Conservation (phyloP, 768 basidiomycete species). For the Gloeopeniophorella convolvens region DNA sequence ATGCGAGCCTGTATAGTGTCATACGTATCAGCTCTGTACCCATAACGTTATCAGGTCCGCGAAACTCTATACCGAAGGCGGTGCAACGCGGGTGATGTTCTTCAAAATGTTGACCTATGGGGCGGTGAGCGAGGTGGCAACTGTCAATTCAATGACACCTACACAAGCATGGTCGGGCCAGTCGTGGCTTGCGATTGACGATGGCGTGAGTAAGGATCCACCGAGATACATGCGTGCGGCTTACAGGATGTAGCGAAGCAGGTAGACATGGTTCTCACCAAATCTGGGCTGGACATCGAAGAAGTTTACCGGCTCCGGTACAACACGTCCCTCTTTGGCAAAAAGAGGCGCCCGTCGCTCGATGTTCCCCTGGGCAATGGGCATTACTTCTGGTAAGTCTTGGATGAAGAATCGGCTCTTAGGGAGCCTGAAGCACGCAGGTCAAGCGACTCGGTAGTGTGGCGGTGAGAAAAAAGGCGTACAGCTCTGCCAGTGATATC, state of each 20-base stretch:
- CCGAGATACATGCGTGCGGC: background rate
- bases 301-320: constrained; percentile 1
- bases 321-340: background rate
- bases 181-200: constrained; percentile 12
- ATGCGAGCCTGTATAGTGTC: background rate
- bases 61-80: background rate
- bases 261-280: constrained; percentile 3
- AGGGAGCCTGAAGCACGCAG: background rate
- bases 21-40: background rate
- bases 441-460: background rate
- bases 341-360: background rate
- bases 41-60: background rate
- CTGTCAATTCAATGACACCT: background rate
- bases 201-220: background rate
- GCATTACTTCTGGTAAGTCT: constrained; percentile 11
- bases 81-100: constrained; percentile 4
- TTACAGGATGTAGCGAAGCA: constrained; percentile 10
- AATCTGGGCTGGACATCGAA: constrained; percentile 6
- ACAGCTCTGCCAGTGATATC: constrained; percentile 9
- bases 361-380: constrained; percentile 5
- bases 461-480: background rate
- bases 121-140: background rate
- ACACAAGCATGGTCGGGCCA: constrained; percentile 19
- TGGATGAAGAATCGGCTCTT: constrained; percentile 1
- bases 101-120: constrained; percentile 8